Base-by-base conservation (phyloP, 2,329 filamentous ascomycete species). In the Macrophomina tecta region DNA sequence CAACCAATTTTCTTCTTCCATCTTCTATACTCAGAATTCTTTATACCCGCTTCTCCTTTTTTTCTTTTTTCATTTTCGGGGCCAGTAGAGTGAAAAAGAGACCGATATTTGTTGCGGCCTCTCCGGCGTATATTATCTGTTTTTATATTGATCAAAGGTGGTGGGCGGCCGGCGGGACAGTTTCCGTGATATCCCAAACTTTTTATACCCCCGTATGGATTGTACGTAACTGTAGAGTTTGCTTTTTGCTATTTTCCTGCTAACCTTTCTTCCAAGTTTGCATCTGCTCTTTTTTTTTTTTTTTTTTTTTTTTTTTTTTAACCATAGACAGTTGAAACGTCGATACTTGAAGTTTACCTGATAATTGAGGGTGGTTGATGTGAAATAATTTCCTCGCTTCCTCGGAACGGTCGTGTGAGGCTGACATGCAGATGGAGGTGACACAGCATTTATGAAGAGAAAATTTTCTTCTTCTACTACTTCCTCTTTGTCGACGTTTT, bases 121-220 rank as follows among this genome's bases (percentile, higher is more conserved):
- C 28, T 64, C 30, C 36, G 64, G 40, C 42, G 52, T 38, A 40
- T 49, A 40, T 49, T 66, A 55, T 55, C 55, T 45, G 11, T 40
- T 40, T 40, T 40, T 40, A 9, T 40, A 9, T 40, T 53, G 12
- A n/a, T 11, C n/a, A 45, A 23, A 45, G 36, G 34, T 36, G 38
- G 48, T 53, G 36, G 48, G 40, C 40, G 51, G 34, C 48, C 34
- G 51, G 36, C 28, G 72, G 67, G 46, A 65, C 64, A 32, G 64
- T 56, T 61, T 49, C 34, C 38, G 32, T 56, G 52, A 66, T 55
- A 60, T 49, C 51, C 53, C 34, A 56, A 32, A 58, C 42, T 49
- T 63, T 63, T 58, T 64, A 49, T 64, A 63, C 36, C 42, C 60
- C 48, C 51, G 30, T 67, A 58, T 53, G 38, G 53, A 56, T 55